Conservation (phyloP, 2,329 filamentous ascomycete genomes). For the Alternaria gansuensis region DNA sequence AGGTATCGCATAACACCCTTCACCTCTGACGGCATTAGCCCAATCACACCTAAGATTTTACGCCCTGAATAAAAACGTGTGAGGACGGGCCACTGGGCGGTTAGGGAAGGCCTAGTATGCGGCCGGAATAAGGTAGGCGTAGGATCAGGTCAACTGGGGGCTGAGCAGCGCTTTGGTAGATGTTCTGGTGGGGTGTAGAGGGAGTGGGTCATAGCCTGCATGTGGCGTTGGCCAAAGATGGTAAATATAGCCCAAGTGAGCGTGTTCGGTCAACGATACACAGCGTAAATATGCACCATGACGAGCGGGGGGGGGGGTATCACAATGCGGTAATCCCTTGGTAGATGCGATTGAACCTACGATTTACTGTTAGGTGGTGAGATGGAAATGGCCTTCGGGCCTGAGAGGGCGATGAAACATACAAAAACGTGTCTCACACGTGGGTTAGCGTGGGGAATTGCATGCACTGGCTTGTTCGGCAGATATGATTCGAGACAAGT, state of each 20-base stretch:
- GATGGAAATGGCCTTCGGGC: slow-evolving; percentile 13
- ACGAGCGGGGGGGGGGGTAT: slow-evolving; percentile 25
- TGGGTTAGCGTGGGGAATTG: slow-evolving; percentile 17
- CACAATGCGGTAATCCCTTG: slow-evolving; percentile 24
- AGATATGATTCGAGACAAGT: background rate
- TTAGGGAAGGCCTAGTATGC: background rate
- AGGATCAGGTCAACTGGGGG: slow-evolving; percentile 33
- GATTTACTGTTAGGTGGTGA: slow-evolving; percentile 14
- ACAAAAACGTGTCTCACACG: slow-evolving; percentile 4
- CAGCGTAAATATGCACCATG: slow-evolving; percentile 21
- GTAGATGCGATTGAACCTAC: slow-evolving; percentile 8
- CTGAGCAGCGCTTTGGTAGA: slow-evolving; percentile 32
- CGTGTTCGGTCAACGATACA: slow-evolving; percentile 24
- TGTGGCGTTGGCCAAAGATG: slow-evolving; percentile 22
- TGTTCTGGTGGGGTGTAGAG: slow-evolving; percentile 28
- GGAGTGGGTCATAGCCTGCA: slow-evolving; percentile 28
- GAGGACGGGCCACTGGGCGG: background rate
- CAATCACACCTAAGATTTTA: slow-evolving; percentile 9
- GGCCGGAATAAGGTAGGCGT: slow-evolving; percentile 5
- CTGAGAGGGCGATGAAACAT: slow-evolving; percentile 28
- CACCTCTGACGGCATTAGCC: slow-evolving; percentile 7
- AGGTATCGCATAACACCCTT: slow-evolving; percentile 11
- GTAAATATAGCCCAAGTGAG: slow-evolving; percentile 33
- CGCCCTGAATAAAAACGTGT: background rate
- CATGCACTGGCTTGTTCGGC: slow-evolving; percentile 15